Evolutionary conservation across 371 early-diverging fungal genomes (phyloP), one percentile per base, ranked within the genome.

Genomic region (Mortierella sp.): DNA sequence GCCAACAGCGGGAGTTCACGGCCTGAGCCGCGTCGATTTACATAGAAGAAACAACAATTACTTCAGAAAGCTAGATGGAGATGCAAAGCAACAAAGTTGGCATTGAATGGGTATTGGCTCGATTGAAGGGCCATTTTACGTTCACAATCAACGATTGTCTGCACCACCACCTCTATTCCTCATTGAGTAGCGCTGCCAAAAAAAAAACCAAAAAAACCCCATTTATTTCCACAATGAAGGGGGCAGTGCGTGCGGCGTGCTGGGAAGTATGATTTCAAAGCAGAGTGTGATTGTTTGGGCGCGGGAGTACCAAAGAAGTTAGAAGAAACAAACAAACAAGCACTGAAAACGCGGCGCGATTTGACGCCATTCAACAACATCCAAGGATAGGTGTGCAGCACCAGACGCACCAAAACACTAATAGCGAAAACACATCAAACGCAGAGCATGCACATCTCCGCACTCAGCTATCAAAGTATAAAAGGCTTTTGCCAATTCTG

Each of bases 291-390:
- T 50, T 50, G 16, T 50, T 16, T 14, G 19, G 14, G 19, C 6
- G 0, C 63, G 31, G 63, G 6, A 63, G 4, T 63, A 60, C 60
- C 60, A 31, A 63, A 14, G 6, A 14, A 19, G 63, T 34, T 31
- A 57, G 90, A 80, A 73, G 73, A 84, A 89, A 90, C 85, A 75
- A 93, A 90, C 89, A 75, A 91, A 90, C 88, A 94, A 94, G 65
- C 91, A 89, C 70, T 7, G 21, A 34, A 65, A 19, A 5, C 58
- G 28, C 60, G 65, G 21, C 65, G 65, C 34, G 8, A 21, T 65
- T 65, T 92, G 19, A 91, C 90, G 77, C 94, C 94, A 84, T 94
- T 94, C 88, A 91, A 94, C 45, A 95, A 88, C 80, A 95, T 93
- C 55, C 95, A 90, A 81, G 94, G 94, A 76, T 89, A 90, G 48